Base-by-base conservation (phyloP, 495 filamentous ascomycete genomes). In the Antarctomyces pellizariae region DNA sequence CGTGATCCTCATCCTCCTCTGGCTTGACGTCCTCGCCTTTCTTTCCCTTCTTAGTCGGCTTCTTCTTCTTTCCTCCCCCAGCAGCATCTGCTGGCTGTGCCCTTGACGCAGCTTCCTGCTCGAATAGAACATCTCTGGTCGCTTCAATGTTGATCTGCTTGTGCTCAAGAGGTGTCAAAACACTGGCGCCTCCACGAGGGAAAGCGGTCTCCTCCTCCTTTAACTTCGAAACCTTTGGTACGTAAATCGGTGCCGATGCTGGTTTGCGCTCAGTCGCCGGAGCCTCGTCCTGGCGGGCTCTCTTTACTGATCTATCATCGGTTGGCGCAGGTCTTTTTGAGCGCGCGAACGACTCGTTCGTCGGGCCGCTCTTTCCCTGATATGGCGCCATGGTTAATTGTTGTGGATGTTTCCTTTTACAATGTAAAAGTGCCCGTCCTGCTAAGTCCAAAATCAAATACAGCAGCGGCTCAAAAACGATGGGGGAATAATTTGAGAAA, bases 141-240 rank as follows among this genome's bases (percentile, higher is more conserved):
- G 86, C 86, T 48, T 95, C 73, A 33, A 86, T 76, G 39, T 86
- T 75, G 38, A 97, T 92, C 48, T 95, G 77, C 53, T 91, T 92
- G 37, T 86, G 70, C 45, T 97, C 86, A 27, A 97, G 58, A 13
- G 86, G 82, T 5, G 86, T 91, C 48, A 97, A 53, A 24, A 89
- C 59, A 44, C 78, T 86, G 8, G 62, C 86, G 30, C 86, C 89
- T 29, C 86, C 86, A 56, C 86, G 67, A 43, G 89, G 86, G 44
- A 97, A 97, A 15, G 82, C 51, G 3, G 66, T 64, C 38, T 92
- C 86, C 26, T 93, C 84, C 33, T 78, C 70, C 38, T 67, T 69
- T 7, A 53, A 31, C 24, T 26, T 32, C 8, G 37, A 26, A 13
- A 39, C 31, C 18, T 43, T 39, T 27, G 41, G 31, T 10, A 17